Evolutionary conservation across 208 protist genomes (phyloP), one percentile per base, ranked within the genome.

Genomic region (Leishmania tarentolae): DNA sequence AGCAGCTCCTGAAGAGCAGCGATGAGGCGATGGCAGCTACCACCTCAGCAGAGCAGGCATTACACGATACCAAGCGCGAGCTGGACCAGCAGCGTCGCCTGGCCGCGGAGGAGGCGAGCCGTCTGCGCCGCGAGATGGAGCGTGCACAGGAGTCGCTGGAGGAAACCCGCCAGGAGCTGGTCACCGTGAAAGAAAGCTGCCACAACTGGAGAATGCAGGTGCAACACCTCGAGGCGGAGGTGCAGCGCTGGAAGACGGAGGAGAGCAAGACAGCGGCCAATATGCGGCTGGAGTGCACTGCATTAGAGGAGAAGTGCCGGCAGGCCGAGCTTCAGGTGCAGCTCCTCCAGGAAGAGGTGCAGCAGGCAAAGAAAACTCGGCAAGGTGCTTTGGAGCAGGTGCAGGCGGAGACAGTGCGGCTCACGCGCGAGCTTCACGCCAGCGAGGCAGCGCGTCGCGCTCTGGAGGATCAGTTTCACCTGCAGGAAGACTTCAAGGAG

Each of bases 391-490:
- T 90, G 66, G 90, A 95, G 84, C 88, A 87, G 19, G 76, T 81
- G 40, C 92, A 95, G 87, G 80, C 81, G 8, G 94, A 97, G 77
- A 50, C 63, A 9, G 78, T 84, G 31, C 87, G 91, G 4, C 86
- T 98, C 31, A 90, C 93, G 46, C 88, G 94, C 9, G 94, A 98
- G 86, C 86, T 98, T 42, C 94, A 98, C 81, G 92, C 94, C 7
- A 98, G 94, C 63, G 94, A 98, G 86, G 93, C 92, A 8, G 93
- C 94, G 17, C 90, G 94, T 7, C 86, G 81, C 37, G 89, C 91
- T 0, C 79, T 95, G 47, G 91, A 98, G 78, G 90, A 93, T n/a
- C 94, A 96, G 77, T 91, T 84, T 42, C 89, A 90, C 59, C 83
- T 93, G 21, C 61, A 81, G 69, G 85, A 92, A 31, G 93, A 95